These are phyloP conservation scores for Miscanthus lutarioriparius DNA, from an alignment of 176 grass and related monocot species.

Conservation along the genomic window DNA sequence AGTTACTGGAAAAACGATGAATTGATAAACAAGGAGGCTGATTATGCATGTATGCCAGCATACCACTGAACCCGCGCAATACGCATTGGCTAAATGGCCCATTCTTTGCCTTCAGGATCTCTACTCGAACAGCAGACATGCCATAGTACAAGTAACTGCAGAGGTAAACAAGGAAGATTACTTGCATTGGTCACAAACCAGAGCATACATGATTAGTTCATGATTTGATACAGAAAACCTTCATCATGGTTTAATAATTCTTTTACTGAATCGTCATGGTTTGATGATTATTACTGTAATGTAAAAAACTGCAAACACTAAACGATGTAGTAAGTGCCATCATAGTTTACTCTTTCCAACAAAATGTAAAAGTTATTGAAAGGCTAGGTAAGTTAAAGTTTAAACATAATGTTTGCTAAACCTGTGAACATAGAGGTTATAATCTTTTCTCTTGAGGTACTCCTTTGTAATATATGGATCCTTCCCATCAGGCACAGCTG, in stretches of 20 bases:
- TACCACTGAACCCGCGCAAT: background rate
- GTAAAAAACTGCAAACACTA: background rate
- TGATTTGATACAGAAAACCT: background rate
- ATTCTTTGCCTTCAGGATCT: constrained; percentile 1
- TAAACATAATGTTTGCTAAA: background rate
- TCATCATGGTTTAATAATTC: background rate
- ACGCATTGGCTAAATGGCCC: background rate
- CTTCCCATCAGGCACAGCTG: background rate
- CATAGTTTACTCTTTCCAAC: background rate
- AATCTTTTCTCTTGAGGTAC: constrained; percentile 42
- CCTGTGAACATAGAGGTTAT: constrained; percentile 60
- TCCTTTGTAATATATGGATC: constrained; percentile 45
- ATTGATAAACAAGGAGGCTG: background rate
- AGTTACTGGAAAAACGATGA: background rate
- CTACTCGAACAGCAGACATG: background rate
- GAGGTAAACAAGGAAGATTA: background rate
- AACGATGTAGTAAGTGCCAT: no score
- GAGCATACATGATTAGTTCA: background rate
- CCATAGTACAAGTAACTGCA: background rate
- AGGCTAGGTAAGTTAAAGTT: background rate
- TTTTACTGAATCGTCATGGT: background rate
- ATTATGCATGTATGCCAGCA: background rate
- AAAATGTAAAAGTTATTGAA: background rate
- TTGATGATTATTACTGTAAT: background rate
- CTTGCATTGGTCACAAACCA: background rate